These are phyloP conservation scores for Fusarium sp. DNA, from an alignment of 2,329 filamentous ascomycete species.

Conservation along the genomic window DNA sequence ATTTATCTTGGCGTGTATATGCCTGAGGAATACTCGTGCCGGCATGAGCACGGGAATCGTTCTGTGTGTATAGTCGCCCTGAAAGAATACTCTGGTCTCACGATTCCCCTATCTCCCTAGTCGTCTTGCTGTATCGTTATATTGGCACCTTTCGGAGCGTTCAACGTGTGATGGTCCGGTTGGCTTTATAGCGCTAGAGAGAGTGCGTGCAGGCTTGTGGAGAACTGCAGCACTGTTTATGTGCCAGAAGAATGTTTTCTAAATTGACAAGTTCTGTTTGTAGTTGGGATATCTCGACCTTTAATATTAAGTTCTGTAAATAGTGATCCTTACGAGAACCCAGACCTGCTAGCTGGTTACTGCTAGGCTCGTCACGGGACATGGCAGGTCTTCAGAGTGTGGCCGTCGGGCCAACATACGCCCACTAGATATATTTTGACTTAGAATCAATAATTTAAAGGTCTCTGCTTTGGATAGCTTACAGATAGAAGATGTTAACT, in stretches of 20 bases:
- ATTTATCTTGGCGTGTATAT: no score
- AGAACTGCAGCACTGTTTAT: conserved; percentile 2
- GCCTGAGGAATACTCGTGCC: no score
- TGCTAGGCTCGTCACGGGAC: neutral
- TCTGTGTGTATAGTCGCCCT: no score
- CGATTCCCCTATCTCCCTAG: no score
- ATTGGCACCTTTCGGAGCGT: neutral
- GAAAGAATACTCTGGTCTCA: no score
- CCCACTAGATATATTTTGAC: neutral
- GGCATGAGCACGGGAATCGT: no score
- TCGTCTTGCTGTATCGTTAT: neutral
- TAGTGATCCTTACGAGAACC: neutral
- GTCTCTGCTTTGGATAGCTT: neutral
- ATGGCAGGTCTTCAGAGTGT: neutral
- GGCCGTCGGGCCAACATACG: neutral
- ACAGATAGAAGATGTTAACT: neutral
- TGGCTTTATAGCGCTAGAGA: neutral
- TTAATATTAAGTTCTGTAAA: neutral
- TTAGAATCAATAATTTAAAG: neutral
- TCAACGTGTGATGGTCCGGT: neutral
- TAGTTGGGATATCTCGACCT: conserved; percentile 1
- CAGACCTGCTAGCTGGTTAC: neutral
- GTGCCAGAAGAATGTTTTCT: neutral
- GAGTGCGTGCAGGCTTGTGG: neutral
- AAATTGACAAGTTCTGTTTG: neutral